Evolutionary conservation across 2,329 filamentous ascomycete genomes (phyloP), one percentile per base, ranked within the genome.

Genomic region (Ascochyta viciae-villosae): DNA sequence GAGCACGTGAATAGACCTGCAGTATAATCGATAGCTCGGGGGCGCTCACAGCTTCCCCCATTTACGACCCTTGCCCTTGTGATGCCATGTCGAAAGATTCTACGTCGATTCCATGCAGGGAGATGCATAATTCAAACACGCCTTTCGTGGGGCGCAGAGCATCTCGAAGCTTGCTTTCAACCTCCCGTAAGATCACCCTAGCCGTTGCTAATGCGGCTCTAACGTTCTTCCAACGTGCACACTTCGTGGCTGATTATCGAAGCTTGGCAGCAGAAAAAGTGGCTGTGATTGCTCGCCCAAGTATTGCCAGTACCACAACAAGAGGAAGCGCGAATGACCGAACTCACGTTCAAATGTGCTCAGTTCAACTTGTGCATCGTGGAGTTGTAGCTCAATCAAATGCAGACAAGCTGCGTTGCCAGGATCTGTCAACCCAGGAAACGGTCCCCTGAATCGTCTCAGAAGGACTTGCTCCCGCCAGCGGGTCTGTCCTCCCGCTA

Each of bases 401-500:
- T 33, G 37, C 23, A 27, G 47, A 37, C 23, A n/a, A 10, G 2
- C 23, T 40, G 8, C 4, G 22, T 13, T 3, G 3, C 16, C 33
- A 22, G 31, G 19, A 22, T 26, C 27, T 19, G 19, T 23, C 8
- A 22, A 19, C 19, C 16, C 8, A 6, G 26, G 44, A 7, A 22
- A 15, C 19, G 3, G 19, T 24, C 26, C 15, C 9, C 15, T 42
- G 46, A 51, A n/a, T 56, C 37, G 40, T 47, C 4, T 1, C 2
- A 19, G 9, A 19, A 34, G 8, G 19, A 12, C 4, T 23, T 40
- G 5, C 12, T 51, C 38, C 48, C 53, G 43, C 38, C n/a, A 24
- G 33, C 47, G 53, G 53, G 47, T 56, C 42, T 44, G 53, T 51
- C 53, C 53, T 56, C 48, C 47, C 47, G 43, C 43, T 43, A 43